Evolutionary conservation across 2,329 filamentous ascomycete species (phyloP).

Genomic region (Aspergillus novoparasiticus): DNA sequence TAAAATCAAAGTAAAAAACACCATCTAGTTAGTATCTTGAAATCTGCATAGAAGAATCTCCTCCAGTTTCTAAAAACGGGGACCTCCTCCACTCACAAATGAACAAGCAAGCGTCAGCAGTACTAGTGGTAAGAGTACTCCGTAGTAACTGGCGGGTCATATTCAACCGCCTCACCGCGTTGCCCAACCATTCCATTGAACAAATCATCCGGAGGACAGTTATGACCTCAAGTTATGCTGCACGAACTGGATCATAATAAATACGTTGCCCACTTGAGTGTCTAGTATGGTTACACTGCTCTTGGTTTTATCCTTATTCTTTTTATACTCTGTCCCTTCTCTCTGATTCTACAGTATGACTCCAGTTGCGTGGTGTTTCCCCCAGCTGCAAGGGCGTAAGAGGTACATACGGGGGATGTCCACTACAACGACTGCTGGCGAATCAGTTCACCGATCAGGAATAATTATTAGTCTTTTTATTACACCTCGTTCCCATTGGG

Average conservation of each 20-base stretch:
- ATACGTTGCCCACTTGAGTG: not conserved
- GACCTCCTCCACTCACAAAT: not conserved
- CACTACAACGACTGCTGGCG: not conserved
- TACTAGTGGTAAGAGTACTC: not conserved
- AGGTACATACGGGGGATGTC: not conserved
- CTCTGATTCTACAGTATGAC: not conserved
- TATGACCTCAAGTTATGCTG: slow-evolving; percentile 1
- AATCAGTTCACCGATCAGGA: not conserved
- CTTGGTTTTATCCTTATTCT: not conserved
- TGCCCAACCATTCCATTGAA: slow-evolving; percentile 17
- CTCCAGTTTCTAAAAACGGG: slow-evolving; percentile 8
- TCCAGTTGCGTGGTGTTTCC: not conserved
- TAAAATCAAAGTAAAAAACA: not conserved
- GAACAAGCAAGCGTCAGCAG: not conserved
- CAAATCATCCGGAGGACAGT: slow-evolving; percentile 23
- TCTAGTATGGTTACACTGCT: not conserved
- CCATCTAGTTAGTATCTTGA: not conserved
- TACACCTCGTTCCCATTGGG: not conserved
- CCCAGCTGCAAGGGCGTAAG: not conserved
- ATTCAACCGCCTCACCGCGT: slow-evolving; percentile 24
- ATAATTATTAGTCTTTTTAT: not conserved
- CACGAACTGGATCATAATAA: not conserved
- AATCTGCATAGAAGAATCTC: not conserved
- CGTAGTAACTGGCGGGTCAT: slow-evolving; percentile 11
- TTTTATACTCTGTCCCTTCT: not conserved